Conservation (phyloP, 805 yeast genomes). For the Yarrowia keelungensis region DNA sequence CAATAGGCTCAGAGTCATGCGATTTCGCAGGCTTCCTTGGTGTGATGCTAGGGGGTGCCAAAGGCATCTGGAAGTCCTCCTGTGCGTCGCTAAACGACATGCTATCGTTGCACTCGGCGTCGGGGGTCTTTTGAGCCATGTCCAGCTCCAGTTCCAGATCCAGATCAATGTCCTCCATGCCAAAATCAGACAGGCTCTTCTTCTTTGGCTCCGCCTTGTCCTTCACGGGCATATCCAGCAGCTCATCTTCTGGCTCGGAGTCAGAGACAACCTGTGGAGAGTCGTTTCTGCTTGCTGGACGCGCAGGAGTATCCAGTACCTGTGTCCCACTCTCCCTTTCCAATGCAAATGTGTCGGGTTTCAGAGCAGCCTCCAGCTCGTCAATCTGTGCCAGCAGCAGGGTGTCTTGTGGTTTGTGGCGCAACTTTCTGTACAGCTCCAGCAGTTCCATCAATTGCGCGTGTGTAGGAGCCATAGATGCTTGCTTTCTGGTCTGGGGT, state of each 20-base stretch:
- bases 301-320: constrained; percentile 20
- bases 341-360: neutral
- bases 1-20: constrained; percentile 15
- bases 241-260: constrained; percentile 12
- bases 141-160: constrained; percentile 20
- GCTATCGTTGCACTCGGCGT: constrained; percentile 15
- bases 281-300: constrained; percentile 2
- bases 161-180: constrained; percentile 20
- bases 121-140: neutral
- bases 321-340: neutral
- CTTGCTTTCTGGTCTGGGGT: neutral
- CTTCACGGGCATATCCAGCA: neutral
- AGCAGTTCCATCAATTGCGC: constrained; percentile 1
- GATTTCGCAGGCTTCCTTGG: neutral
- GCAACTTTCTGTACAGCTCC: constrained; percentile 20
- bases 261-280: constrained; percentile 19
- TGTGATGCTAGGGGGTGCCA: neutral
- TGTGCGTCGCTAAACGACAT: constrained; percentile 8
- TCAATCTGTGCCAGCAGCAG: constrained; percentile 21
- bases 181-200: constrained; percentile 3
- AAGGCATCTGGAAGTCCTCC: constrained; percentile 4
- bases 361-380: constrained; percentile 31
- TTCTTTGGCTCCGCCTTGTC: neutral
- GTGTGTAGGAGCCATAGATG: neutral
- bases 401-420: neutral